Conservation (phyloP, 306 rosid genomes). For the Cucurbita moschata region DNA sequence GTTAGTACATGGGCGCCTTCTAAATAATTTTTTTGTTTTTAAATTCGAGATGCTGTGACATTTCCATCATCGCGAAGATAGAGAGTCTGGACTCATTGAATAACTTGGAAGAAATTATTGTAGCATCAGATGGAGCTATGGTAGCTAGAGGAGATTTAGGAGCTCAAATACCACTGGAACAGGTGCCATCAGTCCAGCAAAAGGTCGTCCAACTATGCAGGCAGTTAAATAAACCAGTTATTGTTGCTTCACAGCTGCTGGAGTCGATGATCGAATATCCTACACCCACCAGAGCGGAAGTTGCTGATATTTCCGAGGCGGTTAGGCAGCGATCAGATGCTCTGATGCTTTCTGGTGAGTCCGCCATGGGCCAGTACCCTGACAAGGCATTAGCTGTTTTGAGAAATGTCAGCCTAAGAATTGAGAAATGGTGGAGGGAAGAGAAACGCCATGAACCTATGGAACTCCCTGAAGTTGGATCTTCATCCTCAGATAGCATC, state of each 20-base stretch:
- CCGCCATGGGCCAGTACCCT: constrained; percentile 99
- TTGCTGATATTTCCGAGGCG: constrained; percentile 99
- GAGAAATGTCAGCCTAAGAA: constrained; percentile 92
- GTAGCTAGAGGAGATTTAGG: constrained; percentile 99
- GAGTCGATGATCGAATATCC: constrained; percentile 99
- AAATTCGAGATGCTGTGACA: constrained; percentile 38
- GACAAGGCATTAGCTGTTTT: constrained; percentile 87
- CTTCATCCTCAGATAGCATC: constrained; percentile 66
- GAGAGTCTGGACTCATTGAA: constrained; percentile 91
- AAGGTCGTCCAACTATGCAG: constrained; percentile 86
- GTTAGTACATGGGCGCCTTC: background rate
- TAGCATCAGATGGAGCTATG: constrained; percentile 94
- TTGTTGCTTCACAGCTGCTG: constrained; percentile 95
- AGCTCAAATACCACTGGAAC: constrained; percentile 96
- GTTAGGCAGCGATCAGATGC: constrained; percentile 99
- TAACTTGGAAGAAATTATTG: constrained; percentile 89
- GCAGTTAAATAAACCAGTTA: constrained; percentile 89
- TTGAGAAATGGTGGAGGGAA: constrained; percentile 99
- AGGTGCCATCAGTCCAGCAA: constrained; percentile 93
- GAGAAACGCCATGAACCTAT: constrained; percentile 74
- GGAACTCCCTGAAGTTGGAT: constrained; percentile 58
- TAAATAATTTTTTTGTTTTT: background rate
- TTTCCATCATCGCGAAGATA: constrained; percentile 81
- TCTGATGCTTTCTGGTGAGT: constrained; percentile 98
- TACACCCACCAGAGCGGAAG: constrained; percentile 97